Evolutionary conservation across 2,329 filamentous ascomycete genomes (phyloP).

Genomic region (Cordyceps pruinosa): DNA sequence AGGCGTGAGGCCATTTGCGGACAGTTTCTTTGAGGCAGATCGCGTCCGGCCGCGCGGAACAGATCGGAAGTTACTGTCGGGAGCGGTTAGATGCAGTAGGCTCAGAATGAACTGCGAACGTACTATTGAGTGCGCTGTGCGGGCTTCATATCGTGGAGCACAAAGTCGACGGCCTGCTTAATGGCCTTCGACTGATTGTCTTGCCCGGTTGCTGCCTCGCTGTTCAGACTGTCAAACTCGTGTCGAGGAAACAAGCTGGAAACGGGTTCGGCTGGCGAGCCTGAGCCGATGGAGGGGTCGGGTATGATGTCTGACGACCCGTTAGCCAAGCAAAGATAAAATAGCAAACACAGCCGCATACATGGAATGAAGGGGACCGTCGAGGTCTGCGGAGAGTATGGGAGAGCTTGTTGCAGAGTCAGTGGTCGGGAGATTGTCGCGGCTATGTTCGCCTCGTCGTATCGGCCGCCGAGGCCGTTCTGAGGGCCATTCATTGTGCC

Average conservation of each 20-base stretch:
- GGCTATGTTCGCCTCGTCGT: constrained; percentile 19
- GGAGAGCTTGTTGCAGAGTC: constrained; percentile 66
- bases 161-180: constrained; percentile 64
- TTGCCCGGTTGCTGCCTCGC: constrained; percentile 51
- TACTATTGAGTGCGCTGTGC: constrained; percentile 66
- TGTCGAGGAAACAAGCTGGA: constrained; percentile 43
- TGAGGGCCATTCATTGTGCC: constrained; percentile 24
- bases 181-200: constrained; percentile 56
- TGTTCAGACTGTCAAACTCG: constrained; percentile 62
- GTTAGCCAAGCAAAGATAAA: not conserved
- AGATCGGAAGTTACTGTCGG: constrained; percentile 46
- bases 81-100: constrained; percentile 16
- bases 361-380: constrained; percentile 72
- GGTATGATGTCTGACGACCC: constrained; percentile 53
- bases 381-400: constrained; percentile 76
- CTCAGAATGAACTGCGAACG: constrained; percentile 18
- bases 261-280: constrained; percentile 45
- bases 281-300: constrained; percentile 54
- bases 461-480: constrained; percentile 27
- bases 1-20: constrained; percentile 39
- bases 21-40: constrained; percentile 23
- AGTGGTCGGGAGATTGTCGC: constrained; percentile 39
- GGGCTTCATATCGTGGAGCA: constrained; percentile 66
- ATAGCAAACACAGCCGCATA: constrained; percentile 30
- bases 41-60: constrained; percentile 17